Conservation (phyloP, 2,329 filamentous ascomycete species). For the Trichocomaceae sp. region DNA sequence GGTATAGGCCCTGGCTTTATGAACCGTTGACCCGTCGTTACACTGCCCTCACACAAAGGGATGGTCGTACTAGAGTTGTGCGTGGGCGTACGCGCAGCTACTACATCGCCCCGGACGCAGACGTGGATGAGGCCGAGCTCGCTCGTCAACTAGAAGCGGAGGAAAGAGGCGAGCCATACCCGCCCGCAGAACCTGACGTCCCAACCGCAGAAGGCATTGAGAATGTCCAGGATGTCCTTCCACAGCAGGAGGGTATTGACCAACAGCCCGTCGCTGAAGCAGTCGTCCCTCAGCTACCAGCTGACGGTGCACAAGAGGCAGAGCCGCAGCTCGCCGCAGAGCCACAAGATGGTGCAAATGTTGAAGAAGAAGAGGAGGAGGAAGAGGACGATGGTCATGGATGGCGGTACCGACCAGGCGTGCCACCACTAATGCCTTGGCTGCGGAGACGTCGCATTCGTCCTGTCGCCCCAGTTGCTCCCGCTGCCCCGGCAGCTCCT, state of each 20-base stretch:
- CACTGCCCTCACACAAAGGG: no score
- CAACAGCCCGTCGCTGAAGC: background rate
- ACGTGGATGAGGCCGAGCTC: background rate
- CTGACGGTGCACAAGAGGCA: background rate
- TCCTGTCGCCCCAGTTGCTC: background rate
- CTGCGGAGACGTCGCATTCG: background rate
- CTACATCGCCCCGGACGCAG: background rate
- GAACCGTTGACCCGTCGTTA: no score
- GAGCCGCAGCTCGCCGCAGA: background rate
- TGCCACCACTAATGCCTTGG: background rate
- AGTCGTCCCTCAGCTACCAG: background rate
- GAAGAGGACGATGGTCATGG: background rate
- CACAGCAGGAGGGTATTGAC: background rate
- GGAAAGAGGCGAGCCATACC: background rate
- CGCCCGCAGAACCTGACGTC: background rate
- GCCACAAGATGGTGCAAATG: background rate
- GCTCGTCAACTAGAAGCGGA: background rate
- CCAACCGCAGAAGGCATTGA: background rate
- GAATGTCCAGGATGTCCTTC: background rate
- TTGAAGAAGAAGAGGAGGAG: background rate
- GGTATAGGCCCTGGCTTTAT: no score
- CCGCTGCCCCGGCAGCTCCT: no score
- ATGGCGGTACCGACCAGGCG: background rate
- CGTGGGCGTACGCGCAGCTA: background rate
- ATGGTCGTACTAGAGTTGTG: background rate